Base-by-base conservation (phyloP, 768 basidiomycete species). In the Cystobasidium ongulense region DNA sequence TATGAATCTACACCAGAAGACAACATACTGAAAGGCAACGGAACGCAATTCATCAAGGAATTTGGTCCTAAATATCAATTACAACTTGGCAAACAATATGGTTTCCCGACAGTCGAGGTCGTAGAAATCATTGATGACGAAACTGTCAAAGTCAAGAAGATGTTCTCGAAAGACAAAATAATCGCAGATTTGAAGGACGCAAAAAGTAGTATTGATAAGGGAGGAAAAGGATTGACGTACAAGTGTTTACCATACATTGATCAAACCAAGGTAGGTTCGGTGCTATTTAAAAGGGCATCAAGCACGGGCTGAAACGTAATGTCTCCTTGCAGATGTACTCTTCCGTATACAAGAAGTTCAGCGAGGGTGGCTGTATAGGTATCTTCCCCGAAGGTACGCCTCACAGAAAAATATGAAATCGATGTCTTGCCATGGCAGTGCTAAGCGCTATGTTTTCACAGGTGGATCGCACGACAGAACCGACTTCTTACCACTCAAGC, bases 381-480 rank as follows among this genome's bases (percentile, higher is more conserved):
- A 97, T 99, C 76, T 98, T 98, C 80, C 96, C 96, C 43, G 96
- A 98, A 88, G 95, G 94, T 91, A 76, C 72, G 81, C 74, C 17
- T 29, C 1, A 8, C 61, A 29, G 2, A 23, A 25, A 39, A 4
- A 1, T 63, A 17, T 29, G 17, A 11, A 50, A 21, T 8, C 3
- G 10, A 17, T 21, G 21, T 17, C 3, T 50, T n/a, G 21, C 7
- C 21, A n/a, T n/a, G n/a, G n/a, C n/a, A 8, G n/a, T 50, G 46
- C 46, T 50, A n/a, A 13, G 43, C 46, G 33, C 50, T 33, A 17
- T 13, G 4, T 23, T 59, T 31, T 77, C 64, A 63, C 75, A 97
- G 94, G 96, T 77, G 96, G 96, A 71, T 97, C 94, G 73, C 96
- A 99, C 81, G 96, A 99, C 82, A 89, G 96, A 46, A 94, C 91